Base-by-base conservation (phyloP, 1,139 yeast species). In the Schwanniomyces etchellsii region DNA sequence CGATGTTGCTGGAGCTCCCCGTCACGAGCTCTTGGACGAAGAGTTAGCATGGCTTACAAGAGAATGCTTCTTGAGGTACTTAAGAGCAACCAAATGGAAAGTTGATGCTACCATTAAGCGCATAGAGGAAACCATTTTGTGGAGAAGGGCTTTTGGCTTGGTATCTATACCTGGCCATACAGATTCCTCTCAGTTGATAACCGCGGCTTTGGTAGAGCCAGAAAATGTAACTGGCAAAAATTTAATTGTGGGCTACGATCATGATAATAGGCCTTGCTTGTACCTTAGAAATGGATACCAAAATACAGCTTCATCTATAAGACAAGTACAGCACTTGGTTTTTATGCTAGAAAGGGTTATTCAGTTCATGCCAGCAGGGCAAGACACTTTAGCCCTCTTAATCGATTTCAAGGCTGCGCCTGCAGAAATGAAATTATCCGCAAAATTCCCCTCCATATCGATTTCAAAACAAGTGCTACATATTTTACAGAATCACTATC, bases 111-210 rank as follows among this genome's bases (percentile, higher is more conserved):
- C 94, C 16, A 80, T 78, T 30, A 74, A 73, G 39, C 72, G 98
- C 44, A 64, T 91, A 6, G 81, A 77, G 43, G 75, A 74, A 15
- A 81, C 96, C 0, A 43, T 91, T 11, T 74, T 84, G 3, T 91
- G 97, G 97, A 75, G 97, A 60, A 75, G 96, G 43, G 85, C 85
- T 32, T 89, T 86, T 53, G 97, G 96, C 7, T 81, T 88, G 17
- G 74, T 76, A 20, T 72, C 80, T 13, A 61, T 75, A 30, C 72
- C 77, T 33, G 56, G 48, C 7, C 51, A 53, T 47, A 56, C 54
- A 26, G 70, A 40, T 37, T 52, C 43, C 33, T 55, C 73, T 40
- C 73, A 68, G 37, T 53, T 50, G 16, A 55, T 86, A 28, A 74
- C 81, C 2, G 64, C 88, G 1, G 85, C 79, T 4, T 44, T 74